Evolutionary conservation across 768 basidiomycete species (phyloP).

Genomic region (Tephrocybe sp.): DNA sequence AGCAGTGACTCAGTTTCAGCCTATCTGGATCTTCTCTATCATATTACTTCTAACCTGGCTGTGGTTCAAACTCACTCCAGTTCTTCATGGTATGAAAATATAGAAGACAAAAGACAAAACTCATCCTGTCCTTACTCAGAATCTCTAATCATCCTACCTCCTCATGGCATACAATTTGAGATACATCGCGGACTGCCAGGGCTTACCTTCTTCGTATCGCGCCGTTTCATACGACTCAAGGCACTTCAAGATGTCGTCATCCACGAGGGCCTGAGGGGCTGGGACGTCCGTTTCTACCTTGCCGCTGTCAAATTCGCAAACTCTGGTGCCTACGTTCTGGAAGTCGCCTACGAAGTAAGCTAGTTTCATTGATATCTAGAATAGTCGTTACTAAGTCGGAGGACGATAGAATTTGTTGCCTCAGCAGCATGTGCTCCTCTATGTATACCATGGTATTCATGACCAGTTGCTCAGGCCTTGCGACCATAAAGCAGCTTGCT

Average conservation of each 20-base stretch:
- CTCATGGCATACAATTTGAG: constrained; percentile 75
- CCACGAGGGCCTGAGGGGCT: constrained; percentile 71
- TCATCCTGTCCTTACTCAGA: constrained; percentile 39
- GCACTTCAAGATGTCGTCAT: constrained; percentile 63
- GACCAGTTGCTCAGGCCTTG: constrained; percentile 32
- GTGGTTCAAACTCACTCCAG: constrained; percentile 7
- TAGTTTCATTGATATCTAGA: not conserved
- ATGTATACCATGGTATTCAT: constrained; percentile 64
- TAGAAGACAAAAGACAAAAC: not conserved
- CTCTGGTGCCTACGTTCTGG: constrained; percentile 32
- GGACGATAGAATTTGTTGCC: constrained; percentile 64
- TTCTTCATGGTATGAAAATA: constrained; percentile 13
- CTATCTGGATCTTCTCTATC: not conserved
- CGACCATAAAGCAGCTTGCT: no score
- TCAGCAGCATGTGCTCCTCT: constrained; percentile 55
- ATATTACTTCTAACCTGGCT: not conserved
- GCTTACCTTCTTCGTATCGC: constrained; percentile 33
- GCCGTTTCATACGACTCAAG: constrained; percentile 60
- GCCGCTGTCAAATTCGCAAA: constrained; percentile 41
- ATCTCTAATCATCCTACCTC: constrained; percentile 65
- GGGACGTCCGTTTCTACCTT: constrained; percentile 74
- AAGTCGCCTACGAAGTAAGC: constrained; percentile 64
- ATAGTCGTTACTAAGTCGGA: not conserved
- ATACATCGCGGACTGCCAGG: constrained; percentile 59
- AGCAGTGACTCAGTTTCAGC: not conserved